A percentile compares a stretch with the other conserved stretches of the same genome.
Evolutionary conservation across 1,139 yeast genomes (phyloP).

Genomic region (Pneumocystis jirovecii): DNA sequence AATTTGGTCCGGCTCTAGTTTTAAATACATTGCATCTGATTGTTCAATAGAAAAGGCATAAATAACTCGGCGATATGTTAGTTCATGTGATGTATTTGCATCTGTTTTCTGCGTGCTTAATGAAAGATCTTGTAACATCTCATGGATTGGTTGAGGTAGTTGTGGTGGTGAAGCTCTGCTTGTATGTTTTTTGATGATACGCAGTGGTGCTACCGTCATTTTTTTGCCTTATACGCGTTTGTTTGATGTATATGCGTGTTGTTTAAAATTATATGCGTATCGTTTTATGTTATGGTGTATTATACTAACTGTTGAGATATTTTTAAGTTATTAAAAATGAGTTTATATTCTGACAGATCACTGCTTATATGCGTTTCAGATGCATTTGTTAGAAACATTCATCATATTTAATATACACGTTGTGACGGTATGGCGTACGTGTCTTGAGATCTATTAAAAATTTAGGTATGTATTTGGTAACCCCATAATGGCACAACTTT

Average conservation of each 20-base stretch:
- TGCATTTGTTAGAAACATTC: neutral
- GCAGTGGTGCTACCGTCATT: neutral
- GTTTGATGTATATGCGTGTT: neutral
- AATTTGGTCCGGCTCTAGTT: conserved; percentile 64
- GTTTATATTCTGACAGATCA: neutral
- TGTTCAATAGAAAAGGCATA: neutral
- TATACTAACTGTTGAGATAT: neutral
- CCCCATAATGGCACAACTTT: neutral
- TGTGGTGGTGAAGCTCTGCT: neutral
- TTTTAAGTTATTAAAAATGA: neutral
- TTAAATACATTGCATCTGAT: conserved; percentile 35
- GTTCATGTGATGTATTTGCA: neutral
- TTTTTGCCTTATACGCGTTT: neutral
- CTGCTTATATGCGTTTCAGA: neutral
- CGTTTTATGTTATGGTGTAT: neutral
- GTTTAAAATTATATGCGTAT: neutral
- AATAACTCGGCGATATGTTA: neutral
- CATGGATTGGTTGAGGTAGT: neutral
- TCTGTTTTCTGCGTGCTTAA: neutral
- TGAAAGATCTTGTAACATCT: neutral
- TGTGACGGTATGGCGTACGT: neutral
- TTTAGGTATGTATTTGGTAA: neutral
- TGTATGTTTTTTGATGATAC: neutral
- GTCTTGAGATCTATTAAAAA: too few species aligned
- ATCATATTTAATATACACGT: neutral